phyloP scores from a whole-genome alignment of 2,329 filamentous ascomycete species.

The Capronia americana region DNA sequence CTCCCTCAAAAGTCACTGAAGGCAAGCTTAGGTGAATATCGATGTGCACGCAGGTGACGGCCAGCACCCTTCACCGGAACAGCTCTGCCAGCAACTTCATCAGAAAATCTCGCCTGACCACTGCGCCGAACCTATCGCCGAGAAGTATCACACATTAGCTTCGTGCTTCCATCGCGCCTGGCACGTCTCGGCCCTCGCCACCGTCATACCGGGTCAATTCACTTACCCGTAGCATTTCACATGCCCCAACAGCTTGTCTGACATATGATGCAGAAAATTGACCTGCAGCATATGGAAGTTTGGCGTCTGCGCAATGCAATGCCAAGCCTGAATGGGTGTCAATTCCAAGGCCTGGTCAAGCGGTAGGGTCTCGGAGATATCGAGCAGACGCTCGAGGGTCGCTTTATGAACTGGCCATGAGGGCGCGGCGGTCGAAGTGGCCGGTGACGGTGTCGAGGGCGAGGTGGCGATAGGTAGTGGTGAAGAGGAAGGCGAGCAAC shows the following conservation, averaged over 20 bases:
- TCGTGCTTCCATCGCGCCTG: too few species aligned
- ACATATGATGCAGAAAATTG: conserved; percentile 37
- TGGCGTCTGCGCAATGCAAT: conserved; percentile 41
- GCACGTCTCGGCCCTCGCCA: neutral
- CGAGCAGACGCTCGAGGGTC: conserved; percentile 21
- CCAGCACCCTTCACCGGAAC: neutral
- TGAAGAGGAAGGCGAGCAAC: conserved; percentile 15
- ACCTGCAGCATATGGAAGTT: conserved; percentile 39
- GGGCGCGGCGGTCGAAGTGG: neutral
- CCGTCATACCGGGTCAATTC: neutral
- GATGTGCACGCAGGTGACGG: neutral
- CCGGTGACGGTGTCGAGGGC: neutral
- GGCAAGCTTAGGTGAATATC: neutral
- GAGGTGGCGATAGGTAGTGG: conserved; percentile 24
- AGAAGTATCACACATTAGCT: neutral
- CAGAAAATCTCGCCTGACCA: conserved; percentile 19
- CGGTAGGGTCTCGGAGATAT: conserved; percentile 36
- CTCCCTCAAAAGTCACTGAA: neutral
- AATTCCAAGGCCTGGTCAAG: conserved; percentile 41
- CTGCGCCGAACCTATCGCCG: conserved; percentile 17
- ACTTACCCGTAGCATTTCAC: conserved; percentile 46
- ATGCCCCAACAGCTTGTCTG: conserved; percentile 39
- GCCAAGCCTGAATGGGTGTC: conserved; percentile 49
- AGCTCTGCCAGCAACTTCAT: conserved; percentile 14
- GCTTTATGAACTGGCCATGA: conserved; percentile 19